A percentile compares a stretch with the other conserved stretches of the same genome.
Evolutionary conservation across 768 basidiomycete species (phyloP).

Genomic region (Kondoa subrosea): DNA sequence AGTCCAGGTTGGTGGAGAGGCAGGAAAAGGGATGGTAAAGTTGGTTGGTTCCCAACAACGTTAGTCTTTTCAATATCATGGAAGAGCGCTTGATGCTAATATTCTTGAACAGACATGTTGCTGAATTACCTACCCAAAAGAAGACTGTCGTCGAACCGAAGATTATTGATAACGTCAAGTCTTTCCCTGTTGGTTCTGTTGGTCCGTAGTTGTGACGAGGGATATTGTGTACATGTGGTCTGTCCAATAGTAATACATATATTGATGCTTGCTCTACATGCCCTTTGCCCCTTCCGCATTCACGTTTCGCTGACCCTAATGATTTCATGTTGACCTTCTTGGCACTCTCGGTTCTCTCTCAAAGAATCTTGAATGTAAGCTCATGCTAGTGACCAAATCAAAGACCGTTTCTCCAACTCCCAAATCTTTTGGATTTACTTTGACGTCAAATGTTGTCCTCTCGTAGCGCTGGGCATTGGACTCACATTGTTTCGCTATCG

Average conservation of each 20-base stretch:
- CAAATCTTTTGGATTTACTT: constrained; percentile 38
- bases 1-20: constrained; percentile 86
- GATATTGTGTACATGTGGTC: neutral
- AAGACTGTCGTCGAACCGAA: neutral
- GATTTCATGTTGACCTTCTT: neutral
- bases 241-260: neutral
- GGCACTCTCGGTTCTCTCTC: constrained; percentile 26
- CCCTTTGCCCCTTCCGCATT: neutral
- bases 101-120: neutral
- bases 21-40: constrained; percentile 70
- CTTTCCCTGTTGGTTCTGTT: neutral
- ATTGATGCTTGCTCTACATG: neutral
- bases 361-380: constrained; percentile 69
- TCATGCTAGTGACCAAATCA: constrained; percentile 63
- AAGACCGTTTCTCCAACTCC: constrained; percentile 77
- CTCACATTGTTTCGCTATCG: constrained; percentile 50
- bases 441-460: neutral
- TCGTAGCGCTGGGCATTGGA: neutral
- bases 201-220: neutral
- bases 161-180: neutral
- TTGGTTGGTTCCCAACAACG: constrained; percentile 82
- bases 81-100: neutral
- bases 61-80: neutral
- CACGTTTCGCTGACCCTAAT: neutral
- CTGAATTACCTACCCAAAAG: neutral